Base-by-base conservation (phyloP, 1,284 basidiomycete genomes). In the Rhodotorula sp. region DNA sequence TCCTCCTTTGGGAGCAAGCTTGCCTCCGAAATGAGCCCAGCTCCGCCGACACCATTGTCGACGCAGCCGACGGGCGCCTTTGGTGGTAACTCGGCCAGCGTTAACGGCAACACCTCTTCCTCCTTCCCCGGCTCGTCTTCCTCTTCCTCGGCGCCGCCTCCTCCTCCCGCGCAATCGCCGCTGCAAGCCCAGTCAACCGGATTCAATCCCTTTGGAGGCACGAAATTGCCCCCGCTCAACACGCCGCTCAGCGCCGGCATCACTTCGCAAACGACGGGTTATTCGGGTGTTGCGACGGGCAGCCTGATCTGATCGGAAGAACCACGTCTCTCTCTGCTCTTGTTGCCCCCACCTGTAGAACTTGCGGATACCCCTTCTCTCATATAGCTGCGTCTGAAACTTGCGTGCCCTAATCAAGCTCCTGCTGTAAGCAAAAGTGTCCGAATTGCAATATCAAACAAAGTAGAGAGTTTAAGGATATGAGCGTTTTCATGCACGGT, bases 1-100 rank as follows among this genome's bases (percentile, higher is more conserved):
- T 92, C 90, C 1, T 89, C 87, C 45, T 97, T 97, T 79, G 94
- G 94, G 46, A 88, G 89, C 66, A 85, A 88, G 20, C 85, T 86
- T 45, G 87, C 88, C 15, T 80, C 33, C 62, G 66, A 74, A 51
- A 26, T 69, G 17, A 57, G 64, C 46, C 29, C 46, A 1, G 12
- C 60, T 3, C 6, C 59, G 10, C 37, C 63, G 37, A 42, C 37
- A 14, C 22, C 55, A 2, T 45, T 66, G 45, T 22, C 54, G 7
- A 1, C 58, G 3, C 67, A 69, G 55, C 15, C 54, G 37, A 53
- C 60, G 26, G 60, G 60, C 18, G 53, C n/a, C 14, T 54, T 30
- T 26, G 14, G 53, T 17, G 53, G 26, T 4, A 17, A 26, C n/a
- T 29, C 26, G 12, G 6, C 26, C n/a, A 15, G 3, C 53, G n/a